Base-by-base conservation (phyloP, 371 early-diverging fungal genomes). In the Thermomucor indicae-seudaticae region DNA sequence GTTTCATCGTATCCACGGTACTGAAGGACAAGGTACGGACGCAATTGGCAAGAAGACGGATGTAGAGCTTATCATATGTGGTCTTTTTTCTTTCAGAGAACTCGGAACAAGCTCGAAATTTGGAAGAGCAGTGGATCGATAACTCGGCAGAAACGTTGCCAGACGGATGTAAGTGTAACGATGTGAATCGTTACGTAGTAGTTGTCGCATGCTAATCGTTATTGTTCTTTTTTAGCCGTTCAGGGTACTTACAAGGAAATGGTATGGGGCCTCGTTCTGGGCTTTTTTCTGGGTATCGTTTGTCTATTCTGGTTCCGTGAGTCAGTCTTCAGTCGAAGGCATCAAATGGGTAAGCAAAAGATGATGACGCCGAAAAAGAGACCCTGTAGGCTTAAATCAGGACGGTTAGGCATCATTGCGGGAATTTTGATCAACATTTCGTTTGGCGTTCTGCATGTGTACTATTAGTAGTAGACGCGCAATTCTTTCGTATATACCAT, bases 251-350 rank as follows among this genome's bases (percentile, higher is more conserved):
- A 78, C 53, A 62, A 74, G 19, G 82, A 85, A 62, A 74, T 83
- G 71, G 62, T 83, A 17, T 67, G 64, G 58, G 85, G 85, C 4
- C 62, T 85, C 8, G 59, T 79, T 46, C 55, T 81, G 0, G 85
- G 85, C 0, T 83, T 82, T 54, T 85, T 85, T 43, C 52, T 79
- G 58, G 83, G 83, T 0, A 46, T 85, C 12, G 58, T 85, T 0
- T 71, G 73, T 12, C 48, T 85, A 38, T 82, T 83, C 55, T 83
- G 81, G 81, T 72, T 85, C 57, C 76, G 76, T 23, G 86, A 85
- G 49, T 70, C 75, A 1, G 70, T 82, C 1, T 85, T 83, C 49
- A 75, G 78, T 10, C 59, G 81, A 38, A 30, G 79, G 30, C 85
- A 85, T 52, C 85, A 83, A 51, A 67, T 83, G 64, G 83, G 82